These are phyloP conservation scores for Annona cherimola DNA, from an alignment of 164 flowering plant species.

Conservation along the genomic window DNA sequence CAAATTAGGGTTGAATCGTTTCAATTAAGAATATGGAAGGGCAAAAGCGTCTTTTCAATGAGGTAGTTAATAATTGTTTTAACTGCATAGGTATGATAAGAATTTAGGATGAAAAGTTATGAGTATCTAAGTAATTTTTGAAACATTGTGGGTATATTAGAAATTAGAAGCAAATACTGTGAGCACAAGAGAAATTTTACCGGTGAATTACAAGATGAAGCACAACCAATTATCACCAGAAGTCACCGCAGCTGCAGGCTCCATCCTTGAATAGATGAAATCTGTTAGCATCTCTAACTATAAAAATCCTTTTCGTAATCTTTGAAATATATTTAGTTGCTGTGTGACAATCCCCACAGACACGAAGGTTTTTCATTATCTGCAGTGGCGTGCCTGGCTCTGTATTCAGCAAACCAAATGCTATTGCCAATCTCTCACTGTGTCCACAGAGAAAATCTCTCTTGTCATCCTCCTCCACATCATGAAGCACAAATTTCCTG, in stretches of 20 bases:
- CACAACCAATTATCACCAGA: constrained; percentile 25
- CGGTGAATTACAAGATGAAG: background rate
- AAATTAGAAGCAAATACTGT: no score
- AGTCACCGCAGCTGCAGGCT: constrained; percentile 19
- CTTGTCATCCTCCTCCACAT: constrained; percentile 37
- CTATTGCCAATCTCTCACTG: constrained; percentile 50
- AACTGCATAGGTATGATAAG: no score
- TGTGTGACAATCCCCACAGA: constrained; percentile 42
- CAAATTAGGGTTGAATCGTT: no score
- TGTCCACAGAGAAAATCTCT: constrained; percentile 35
- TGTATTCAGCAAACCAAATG: constrained; percentile 21
- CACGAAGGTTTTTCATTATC: constrained; percentile 42
- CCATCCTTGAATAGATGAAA: constrained; percentile 45
- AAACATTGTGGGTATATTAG: no score
- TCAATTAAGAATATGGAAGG: no score
- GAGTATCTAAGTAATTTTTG: no score
- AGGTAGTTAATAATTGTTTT: no score
- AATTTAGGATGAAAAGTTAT: no score
- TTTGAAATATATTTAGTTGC: constrained; percentile 41
- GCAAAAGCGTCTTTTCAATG: no score
- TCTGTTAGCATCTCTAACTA: constrained; percentile 45
- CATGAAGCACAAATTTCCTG: constrained; percentile 30
- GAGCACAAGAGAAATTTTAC: no score
- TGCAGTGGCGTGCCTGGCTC: constrained; percentile 33
- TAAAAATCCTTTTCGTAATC: constrained; percentile 29